Evolutionary conservation across 805 yeast species (phyloP).

Genomic region (Suhomyces prunicola): DNA sequence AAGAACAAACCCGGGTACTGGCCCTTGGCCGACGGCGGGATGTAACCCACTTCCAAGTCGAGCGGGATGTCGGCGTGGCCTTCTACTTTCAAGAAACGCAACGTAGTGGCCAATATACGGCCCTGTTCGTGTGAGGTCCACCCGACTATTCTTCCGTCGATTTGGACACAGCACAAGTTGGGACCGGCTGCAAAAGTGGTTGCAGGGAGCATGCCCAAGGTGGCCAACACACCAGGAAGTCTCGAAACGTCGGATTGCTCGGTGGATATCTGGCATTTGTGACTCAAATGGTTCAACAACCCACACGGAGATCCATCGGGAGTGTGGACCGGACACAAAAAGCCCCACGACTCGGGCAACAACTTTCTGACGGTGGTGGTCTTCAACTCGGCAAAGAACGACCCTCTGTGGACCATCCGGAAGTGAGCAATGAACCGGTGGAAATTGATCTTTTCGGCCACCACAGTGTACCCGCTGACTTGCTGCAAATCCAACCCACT

Average conservation of each 20-base stretch:
- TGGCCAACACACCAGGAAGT: slow-evolving; percentile 62
- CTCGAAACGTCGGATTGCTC: slow-evolving; percentile 66
- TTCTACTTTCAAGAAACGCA: slow-evolving; percentile 90
- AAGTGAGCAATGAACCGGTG: slow-evolving; percentile 97
- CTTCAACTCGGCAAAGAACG: slow-evolving; percentile 96
- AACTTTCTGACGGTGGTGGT: slow-evolving; percentile 96
- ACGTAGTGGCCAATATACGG: slow-evolving; percentile 77
- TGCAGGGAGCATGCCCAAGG: slow-evolving; percentile 79
- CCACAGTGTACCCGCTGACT: slow-evolving; percentile 96
- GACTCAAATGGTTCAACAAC: slow-evolving; percentile 91
- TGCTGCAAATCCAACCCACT: slow-evolving; percentile 97
- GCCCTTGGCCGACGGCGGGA: slow-evolving; percentile 93
- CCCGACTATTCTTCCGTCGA: slow-evolving; percentile 90
- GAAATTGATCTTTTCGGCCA: slow-evolving; percentile 97
- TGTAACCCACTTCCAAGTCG: slow-evolving; percentile 89
- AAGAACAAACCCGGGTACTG: slow-evolving; percentile 95
- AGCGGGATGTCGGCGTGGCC: slow-evolving; percentile 75
- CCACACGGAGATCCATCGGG: slow-evolving; percentile 99
- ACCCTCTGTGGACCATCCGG: slow-evolving; percentile 99
- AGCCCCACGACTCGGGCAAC: slow-evolving; percentile 98
- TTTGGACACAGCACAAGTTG: slow-evolving; percentile 80
- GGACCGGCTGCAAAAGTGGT: slow-evolving; percentile 87
- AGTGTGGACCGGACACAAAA: slow-evolving; percentile 97
- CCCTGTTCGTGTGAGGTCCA: slow-evolving; percentile 94
- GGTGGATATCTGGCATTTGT: slow-evolving; percentile 88